phyloP scores from a whole-genome alignment of 2,329 filamentous ascomycete genomes.

The Ophiocordyceps camponoti-saundersi region DNA sequence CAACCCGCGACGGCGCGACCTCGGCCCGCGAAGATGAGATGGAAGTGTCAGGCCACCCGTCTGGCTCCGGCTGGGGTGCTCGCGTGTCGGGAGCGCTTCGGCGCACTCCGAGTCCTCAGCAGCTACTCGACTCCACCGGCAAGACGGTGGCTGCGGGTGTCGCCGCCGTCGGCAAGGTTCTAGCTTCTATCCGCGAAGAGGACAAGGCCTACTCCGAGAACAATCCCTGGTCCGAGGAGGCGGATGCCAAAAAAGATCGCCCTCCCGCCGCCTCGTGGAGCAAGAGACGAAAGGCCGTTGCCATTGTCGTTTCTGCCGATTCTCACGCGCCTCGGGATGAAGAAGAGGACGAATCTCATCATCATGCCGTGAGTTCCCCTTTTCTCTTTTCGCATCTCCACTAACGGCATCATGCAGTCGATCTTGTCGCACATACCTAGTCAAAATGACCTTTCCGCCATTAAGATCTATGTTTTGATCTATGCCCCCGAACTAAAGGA shows the following conservation, averaged over 20 bases:
- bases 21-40: constrained; percentile 7
- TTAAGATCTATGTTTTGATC: constrained; percentile 75
- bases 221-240: constrained; percentile 84
- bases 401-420: constrained; percentile 32
- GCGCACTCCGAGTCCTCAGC: constrained; percentile 72
- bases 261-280: constrained; percentile 14
- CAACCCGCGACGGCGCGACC: constrained; percentile 17
- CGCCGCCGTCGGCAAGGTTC: constrained; percentile 66
- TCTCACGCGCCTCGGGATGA: constrained; percentile 39
- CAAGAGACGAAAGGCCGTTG: constrained; percentile 60
- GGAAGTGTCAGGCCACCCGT: constrained; percentile 24
- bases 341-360: constrained; percentile 40
- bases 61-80: constrained; percentile 45
- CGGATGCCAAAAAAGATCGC: constrained; percentile 45
- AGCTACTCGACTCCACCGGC: constrained; percentile 70
- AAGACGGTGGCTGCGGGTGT: constrained; percentile 68
- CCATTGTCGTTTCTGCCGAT: constrained; percentile 74
- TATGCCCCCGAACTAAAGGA: constrained; percentile 72
- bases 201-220: constrained; percentile 71
- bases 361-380: constrained; percentile 57
- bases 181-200: constrained; percentile 72
- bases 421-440: constrained; percentile 79
- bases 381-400: neutral
- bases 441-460: constrained; percentile 53
- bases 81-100: constrained; percentile 69